Base-by-base conservation (phyloP, 1,284 basidiomycete genomes). In the Jaminaea rosea region DNA sequence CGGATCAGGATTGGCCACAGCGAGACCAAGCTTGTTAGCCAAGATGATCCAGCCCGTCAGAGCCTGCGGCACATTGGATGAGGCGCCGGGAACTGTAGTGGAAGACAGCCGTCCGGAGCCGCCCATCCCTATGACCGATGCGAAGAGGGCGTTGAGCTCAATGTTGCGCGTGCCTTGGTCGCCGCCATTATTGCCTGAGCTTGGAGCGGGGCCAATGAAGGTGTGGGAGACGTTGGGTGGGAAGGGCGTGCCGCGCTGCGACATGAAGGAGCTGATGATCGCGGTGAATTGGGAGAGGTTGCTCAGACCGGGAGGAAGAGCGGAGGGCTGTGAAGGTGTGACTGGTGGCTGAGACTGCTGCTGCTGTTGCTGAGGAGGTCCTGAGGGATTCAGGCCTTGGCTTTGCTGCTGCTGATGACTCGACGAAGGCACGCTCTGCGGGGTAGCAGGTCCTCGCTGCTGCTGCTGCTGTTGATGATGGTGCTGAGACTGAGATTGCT, bases 1-100 rank as follows among this genome's bases (percentile, higher is more conserved):
- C 27, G 48, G 49, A 21, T 53, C 28, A 28, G 28, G 3, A 60
- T 56, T 2, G 0, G 57, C 63, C 0, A 68, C 62, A 10, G 64
- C 65, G 19, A 71, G 57, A 23, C 64, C 65, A 17, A 71, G 50
- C 10, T 63, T 59, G 28, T 61, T 58, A 0, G 68, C 68, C 10
- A 67, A 52, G 21, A 66, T 59, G 2, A 65, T 61, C 68, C 68
- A 71, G 41, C 65, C 67, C 49, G 57, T 59, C 39, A 42, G 39
- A 7, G 19, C 39, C 19, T 15, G 39, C n/a, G 58, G 59, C 21
- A 62, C 58, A 24, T 55, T 44, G 2, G 39, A 23, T 21, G 24
- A 17, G n/a, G 19, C 19, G 29, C 9, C 21, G 17, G 11, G 31
- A 13, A 9, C 11, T 8, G 31, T 41, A n/a, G 26, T 49, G 17